Conservation (phyloP, 2,329 filamentous ascomycete genomes). For the Aspergillus sp. region DNA sequence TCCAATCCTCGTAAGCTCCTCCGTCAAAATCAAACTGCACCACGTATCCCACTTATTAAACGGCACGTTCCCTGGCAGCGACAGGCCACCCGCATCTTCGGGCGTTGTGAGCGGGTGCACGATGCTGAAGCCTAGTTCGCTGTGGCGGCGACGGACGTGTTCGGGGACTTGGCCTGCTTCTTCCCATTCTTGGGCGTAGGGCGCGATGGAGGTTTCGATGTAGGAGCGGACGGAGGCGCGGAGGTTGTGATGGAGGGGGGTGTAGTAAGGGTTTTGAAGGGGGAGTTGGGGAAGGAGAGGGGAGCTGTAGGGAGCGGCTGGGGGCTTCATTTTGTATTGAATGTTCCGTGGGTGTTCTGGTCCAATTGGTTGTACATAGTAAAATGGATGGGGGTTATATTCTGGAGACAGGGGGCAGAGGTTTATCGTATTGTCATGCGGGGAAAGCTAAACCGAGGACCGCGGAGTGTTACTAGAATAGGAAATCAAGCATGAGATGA, state of each 20-base stretch:
- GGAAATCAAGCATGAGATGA: neutral
- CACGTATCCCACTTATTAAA: constrained; percentile 50
- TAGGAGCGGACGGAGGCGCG: constrained; percentile 53
- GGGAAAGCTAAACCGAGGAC: constrained; percentile 5
- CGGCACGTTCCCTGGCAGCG: constrained; percentile 41
- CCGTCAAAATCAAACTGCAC: constrained; percentile 49
- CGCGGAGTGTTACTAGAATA: neutral
- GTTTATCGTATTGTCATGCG: constrained; percentile 5
- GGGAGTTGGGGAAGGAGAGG: constrained; percentile 43
- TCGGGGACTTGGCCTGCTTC: constrained; percentile 47
- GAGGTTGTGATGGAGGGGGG: constrained; percentile 52
- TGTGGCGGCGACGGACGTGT: constrained; percentile 32
- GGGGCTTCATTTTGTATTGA: constrained; percentile 12
- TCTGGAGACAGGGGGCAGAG: neutral
- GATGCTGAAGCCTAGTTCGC: constrained; percentile 34
- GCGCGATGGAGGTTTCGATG: constrained; percentile 52
- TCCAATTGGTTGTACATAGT: neutral
- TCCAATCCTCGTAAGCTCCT: constrained; percentile 51
- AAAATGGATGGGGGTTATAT: neutral
- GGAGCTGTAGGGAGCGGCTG: constrained; percentile 34
- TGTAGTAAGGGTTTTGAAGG: constrained; percentile 51
- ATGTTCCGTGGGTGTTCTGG: neutral
- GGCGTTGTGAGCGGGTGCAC: constrained; percentile 31
- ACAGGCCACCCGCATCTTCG: constrained; percentile 34
- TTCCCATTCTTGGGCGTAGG: constrained; percentile 59